phyloP scores from a whole-genome alignment of 2,329 filamentous ascomycete genomes.

The Gnomoniopsis sp. region DNA sequence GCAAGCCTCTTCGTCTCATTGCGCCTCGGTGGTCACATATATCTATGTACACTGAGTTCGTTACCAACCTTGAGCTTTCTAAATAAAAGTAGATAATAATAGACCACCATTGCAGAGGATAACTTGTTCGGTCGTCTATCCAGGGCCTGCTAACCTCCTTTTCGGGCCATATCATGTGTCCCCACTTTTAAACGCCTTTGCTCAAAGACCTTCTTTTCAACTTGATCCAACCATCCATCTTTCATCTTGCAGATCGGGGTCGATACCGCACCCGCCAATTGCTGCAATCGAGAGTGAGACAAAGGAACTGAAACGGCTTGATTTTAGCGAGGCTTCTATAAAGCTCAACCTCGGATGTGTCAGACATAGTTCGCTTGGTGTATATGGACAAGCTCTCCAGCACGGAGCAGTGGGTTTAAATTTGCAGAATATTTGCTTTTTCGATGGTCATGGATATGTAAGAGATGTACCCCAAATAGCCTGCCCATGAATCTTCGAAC shows the following conservation, averaged over 20 bases:
- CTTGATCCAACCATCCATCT: not conserved
- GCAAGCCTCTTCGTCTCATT: no score
- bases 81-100: not conserved
- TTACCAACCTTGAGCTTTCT: no score
- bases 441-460: not conserved
- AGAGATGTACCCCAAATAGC: not conserved
- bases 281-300: not conserved
- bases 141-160: not conserved
- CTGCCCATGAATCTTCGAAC: not conserved
- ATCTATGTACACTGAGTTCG: no score
- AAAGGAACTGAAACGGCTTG: not conserved
- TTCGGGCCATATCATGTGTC: not conserved
- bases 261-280: not conserved
- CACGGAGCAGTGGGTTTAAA: not conserved
- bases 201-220: not conserved
- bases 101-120: not conserved
- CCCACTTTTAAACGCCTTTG: not conserved
- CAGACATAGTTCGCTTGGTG: not conserved
- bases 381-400: not conserved
- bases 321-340: not conserved
- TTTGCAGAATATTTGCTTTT: not conserved
- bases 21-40: no score
- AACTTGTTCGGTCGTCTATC: not conserved
- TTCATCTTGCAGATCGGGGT: not conserved
- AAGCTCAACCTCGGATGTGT: not conserved